These are phyloP conservation scores for Novymonas esmeraldas DNA, from an alignment of 208 protist genomes.

Conservation along the genomic window DNA sequence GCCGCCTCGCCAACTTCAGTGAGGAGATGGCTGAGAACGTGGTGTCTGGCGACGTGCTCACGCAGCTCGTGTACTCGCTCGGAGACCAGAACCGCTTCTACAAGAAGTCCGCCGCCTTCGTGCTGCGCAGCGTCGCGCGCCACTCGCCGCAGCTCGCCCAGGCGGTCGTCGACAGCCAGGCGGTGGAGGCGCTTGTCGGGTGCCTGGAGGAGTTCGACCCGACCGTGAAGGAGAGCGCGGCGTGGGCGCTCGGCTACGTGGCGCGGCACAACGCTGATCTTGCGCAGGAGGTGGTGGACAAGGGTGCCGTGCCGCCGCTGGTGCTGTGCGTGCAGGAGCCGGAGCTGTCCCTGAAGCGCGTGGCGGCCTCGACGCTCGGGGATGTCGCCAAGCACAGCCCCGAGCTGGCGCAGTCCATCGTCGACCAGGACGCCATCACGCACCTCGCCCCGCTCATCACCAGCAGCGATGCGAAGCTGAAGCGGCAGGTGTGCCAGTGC, in stretches of 20 bases:
- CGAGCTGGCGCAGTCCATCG: conserved; percentile 96
- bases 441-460: conserved; percentile 97
- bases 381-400: conserved; percentile 96
- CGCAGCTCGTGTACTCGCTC: conserved; percentile 98
- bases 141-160: conserved; percentile 97
- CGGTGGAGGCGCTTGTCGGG: conserved; percentile 95
- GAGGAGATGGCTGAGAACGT: conserved; percentile 98
- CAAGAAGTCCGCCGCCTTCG: conserved; percentile 98
- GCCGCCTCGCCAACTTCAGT: conserved; percentile 97
- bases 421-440: conserved; percentile 96
- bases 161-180: conserved; percentile 96
- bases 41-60: conserved; percentile 97
- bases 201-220: conserved; percentile 98
- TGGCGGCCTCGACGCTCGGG: conserved; percentile 95
- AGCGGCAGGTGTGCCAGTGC: conserved; percentile 95
- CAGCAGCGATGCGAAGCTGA: conserved; percentile 95
- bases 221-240: conserved; percentile 97
- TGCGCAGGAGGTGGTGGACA: conserved; percentile 97
- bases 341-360: conserved; percentile 97
- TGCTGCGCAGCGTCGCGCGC: conserved; percentile 96
- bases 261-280: conserved; percentile 94
- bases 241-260: conserved; percentile 98
- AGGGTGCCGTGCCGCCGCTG: conserved; percentile 95
- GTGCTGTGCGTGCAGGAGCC: conserved; percentile 98
- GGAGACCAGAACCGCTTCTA: conserved; percentile 98